A percentile compares a stretch with the other conserved stretches of the same genome.
phyloP scores from a whole-genome alignment of 2,329 filamentous ascomycete species.

The Massarina eburnea region DNA sequence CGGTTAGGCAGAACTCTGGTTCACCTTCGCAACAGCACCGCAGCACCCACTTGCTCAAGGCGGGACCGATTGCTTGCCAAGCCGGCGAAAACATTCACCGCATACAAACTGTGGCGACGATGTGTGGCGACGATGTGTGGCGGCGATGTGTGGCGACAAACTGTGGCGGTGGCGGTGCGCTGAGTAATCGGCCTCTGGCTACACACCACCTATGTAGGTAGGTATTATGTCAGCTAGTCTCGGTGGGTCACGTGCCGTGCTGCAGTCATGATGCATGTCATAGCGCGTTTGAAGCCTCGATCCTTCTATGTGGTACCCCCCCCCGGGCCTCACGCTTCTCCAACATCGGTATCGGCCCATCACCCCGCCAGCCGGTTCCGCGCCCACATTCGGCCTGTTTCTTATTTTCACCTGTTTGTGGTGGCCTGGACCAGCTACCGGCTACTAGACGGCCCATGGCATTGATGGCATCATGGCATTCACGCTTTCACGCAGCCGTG shows the following conservation, averaged over 20 bases:
- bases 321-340: no score
- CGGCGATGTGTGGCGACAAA: background rate
- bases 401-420: conserved; percentile 24
- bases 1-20: conserved; percentile 19
- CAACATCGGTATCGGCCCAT: background rate
- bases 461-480: no score
- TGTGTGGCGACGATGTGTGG: background rate
- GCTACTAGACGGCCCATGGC: no score
- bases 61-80: conserved; percentile 3
- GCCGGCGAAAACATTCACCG: conserved; percentile 5
- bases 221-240: no score
- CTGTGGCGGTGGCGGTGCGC: background rate
- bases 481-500: no score
- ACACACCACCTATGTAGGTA: no score
- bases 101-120: background rate
- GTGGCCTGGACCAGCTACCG: no score
- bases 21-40: background rate
- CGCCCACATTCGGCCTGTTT: background rate
- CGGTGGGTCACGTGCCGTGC: no score
- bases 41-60: background rate
- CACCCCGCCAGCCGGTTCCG: conserved; percentile 15
- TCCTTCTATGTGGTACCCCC: no score
- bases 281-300: no score
- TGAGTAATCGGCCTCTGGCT: no score
- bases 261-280: no score